Base-by-base conservation (phyloP, 2,329 filamentous ascomycete genomes). In the Cladosporium halotolerans region DNA sequence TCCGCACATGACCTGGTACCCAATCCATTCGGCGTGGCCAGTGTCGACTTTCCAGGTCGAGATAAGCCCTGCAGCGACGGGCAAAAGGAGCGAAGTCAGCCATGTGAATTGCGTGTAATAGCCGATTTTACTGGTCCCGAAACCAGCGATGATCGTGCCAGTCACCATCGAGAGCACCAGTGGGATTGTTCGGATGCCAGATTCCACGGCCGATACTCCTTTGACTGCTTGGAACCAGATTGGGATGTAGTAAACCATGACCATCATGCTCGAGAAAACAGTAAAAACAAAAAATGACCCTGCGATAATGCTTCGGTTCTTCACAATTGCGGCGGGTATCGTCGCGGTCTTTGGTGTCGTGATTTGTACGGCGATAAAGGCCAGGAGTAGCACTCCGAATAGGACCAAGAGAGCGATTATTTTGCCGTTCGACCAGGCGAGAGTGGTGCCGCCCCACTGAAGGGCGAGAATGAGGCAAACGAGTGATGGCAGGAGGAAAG, bases 141-240 rank as follows among this genome's bases (percentile, higher is more conserved):
- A 63, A 40, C 71, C 72, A 19, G 66, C 61, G n/a, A 68, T 13
- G 57, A 76, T 68, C 42, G 69, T 69, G 34, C 72, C 54, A 53
- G 75, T 48, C 50, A 76, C 72, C n/a, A 75, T 64, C 3, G 71
- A 67, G n/a, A 76, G 66, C 36, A 76, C 71, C 42, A 74, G 60
- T 3, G 75, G 75, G 1, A 78, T 64, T 43, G 72, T 74, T 64
- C 72, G 70, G 60, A 76, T 75, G 33, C 73, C 74, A 11, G 73
- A 75, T 39, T 72, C 70, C 13, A 72, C 71, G 2, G 75, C 73
- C 0, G 67, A 68, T 1, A 65, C 70, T 4, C 71, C 72, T 54
- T 76, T 74, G 64, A 77, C 73, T 10, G 73, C 73, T 56, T 77
- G 70, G 73, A 76, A 74, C 71, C 74, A 68, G 71, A 75, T 53